Conservation (phyloP, 306 rosid genomes). For the Pyrus pyrifolia region DNA sequence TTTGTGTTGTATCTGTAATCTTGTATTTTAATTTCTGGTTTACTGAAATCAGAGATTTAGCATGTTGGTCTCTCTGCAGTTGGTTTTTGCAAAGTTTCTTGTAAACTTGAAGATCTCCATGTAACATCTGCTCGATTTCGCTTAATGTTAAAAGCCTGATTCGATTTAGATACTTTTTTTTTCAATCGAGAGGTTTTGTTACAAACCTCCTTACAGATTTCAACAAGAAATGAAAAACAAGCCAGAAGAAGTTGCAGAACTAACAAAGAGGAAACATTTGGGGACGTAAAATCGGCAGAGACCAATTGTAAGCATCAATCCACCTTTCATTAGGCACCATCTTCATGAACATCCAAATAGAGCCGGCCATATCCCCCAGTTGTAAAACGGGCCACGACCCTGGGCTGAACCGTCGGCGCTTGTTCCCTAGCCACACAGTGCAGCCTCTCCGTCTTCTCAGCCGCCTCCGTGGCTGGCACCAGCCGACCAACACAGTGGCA, state of each 20-base stretch:
- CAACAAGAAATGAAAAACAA: background rate
- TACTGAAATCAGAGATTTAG: background rate
- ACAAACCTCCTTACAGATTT: slow-evolving; percentile 5
- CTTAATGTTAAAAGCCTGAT: background rate
- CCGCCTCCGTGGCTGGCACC: slow-evolving; percentile 52
- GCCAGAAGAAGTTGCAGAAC: slow-evolving; percentile 16
- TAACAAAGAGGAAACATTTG: slow-evolving; percentile 78
- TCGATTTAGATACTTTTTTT: background rate
- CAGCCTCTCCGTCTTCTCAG: slow-evolving; percentile 47
- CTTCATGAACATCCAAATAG: slow-evolving; percentile 57
- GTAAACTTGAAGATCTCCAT: background rate
- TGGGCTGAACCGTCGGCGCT: slow-evolving; percentile 59
- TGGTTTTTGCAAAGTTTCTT: background rate
- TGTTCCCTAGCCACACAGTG: slow-evolving; percentile 65
- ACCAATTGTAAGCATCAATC: slow-evolving; percentile 60
- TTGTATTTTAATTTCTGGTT: background rate
- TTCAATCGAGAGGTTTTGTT: background rate
- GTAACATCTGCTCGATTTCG: background rate
- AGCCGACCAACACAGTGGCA: slow-evolving; percentile 40
- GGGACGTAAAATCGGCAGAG: slow-evolving; percentile 71
- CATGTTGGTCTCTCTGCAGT: background rate
- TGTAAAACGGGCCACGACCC: slow-evolving; percentile 53
- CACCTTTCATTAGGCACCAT: slow-evolving; percentile 58
- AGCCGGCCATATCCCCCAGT: slow-evolving; percentile 61
- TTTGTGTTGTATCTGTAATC: background rate